Evolutionary conservation across 1,284 basidiomycete species (phyloP), one percentile per base, ranked within the genome.

Genomic region (Cryptococcus depauperatus): DNA sequence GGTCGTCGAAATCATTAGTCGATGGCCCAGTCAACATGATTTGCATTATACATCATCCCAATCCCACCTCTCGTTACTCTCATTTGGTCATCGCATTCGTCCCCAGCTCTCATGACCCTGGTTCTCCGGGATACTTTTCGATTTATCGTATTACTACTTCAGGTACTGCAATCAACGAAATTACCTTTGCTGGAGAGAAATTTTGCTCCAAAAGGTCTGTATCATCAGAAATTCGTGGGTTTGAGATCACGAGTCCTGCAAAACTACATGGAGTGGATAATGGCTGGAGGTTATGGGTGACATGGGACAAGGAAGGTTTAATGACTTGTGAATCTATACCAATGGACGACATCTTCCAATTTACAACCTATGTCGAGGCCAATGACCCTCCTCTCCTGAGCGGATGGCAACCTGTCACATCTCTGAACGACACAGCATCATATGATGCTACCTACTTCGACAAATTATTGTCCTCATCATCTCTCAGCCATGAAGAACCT

Each of bases 401-500:
- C 29, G 63, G 60, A 19, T 69, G 63, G 65, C 65, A 66, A 41
- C 45, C 32, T 26, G 58, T 50, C 18, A 42, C 38, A 21, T 29
- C 43, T 3, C 35, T 52, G 30, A 48, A 42, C 37, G 50, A 53
- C 68, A 41, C 82, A 79, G 81, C 87, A 65, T 74, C 83, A 46
- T 75, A 87, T 51, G 87, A 87, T 2, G 83, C 89, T n/a, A 78
- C 81, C 8, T 84, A 85, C 68, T 80, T 93, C 50, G 88, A 92
- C 62, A 84, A 88, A 56, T 75, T 84, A 40, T 76, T 92, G 45
- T 73, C 76, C 77, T 37, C 83, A 77, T 59, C 63, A 16, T 51
- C 61, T n/a, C 84, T 85, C 1, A 71, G 88, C 37, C 55, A 60
- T 7, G 51, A 61, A 5, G 51, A 62, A 22, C 66, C 62, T 1